These are phyloP conservation scores for Triglochin maritima DNA, from an alignment of 106 monocot species.

Conservation along the genomic window DNA sequence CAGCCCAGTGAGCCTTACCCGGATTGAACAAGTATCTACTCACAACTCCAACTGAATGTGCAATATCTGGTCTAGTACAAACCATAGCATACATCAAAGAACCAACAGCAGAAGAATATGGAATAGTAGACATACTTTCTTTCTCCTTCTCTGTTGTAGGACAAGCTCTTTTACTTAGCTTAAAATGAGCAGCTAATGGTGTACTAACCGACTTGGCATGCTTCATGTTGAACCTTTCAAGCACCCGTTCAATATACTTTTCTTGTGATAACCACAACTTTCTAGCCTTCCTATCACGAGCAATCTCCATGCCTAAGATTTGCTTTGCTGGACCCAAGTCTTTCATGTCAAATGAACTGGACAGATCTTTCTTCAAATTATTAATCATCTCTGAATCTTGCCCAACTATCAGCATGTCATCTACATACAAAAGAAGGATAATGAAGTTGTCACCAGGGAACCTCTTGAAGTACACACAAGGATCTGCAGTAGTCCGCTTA, in stretches of 20 bases:
- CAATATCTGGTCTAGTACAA: not conserved
- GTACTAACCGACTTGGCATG: not conserved
- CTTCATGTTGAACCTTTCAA: too few species aligned
- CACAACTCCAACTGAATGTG: too few species aligned
- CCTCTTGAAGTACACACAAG: slow-evolving; percentile 1
- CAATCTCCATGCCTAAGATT: too few species aligned
- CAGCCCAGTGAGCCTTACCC: not conserved
- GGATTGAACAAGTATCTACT: slow-evolving; percentile 1
- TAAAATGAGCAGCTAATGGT: not conserved
- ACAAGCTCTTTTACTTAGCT: not conserved
- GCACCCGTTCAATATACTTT: too few species aligned
- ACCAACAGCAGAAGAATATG: not conserved
- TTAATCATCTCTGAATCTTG: not conserved
- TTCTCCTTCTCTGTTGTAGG: not conserved
- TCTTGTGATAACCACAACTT: too few species aligned
- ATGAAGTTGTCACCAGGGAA: not conserved
- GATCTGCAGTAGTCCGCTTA: not conserved
- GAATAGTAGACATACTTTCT: not conserved
- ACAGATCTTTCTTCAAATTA: too few species aligned
- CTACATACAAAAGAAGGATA: slow-evolving; percentile 5
- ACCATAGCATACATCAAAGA: slow-evolving; percentile 9
- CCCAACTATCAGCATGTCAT: slow-evolving; percentile 6
- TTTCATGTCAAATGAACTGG: too few species aligned
- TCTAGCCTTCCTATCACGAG: too few species aligned
- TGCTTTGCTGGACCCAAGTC: too few species aligned